Conservation (phyloP, 2,329 filamentous ascomycete genomes). For the Orbilia oligospora region DNA sequence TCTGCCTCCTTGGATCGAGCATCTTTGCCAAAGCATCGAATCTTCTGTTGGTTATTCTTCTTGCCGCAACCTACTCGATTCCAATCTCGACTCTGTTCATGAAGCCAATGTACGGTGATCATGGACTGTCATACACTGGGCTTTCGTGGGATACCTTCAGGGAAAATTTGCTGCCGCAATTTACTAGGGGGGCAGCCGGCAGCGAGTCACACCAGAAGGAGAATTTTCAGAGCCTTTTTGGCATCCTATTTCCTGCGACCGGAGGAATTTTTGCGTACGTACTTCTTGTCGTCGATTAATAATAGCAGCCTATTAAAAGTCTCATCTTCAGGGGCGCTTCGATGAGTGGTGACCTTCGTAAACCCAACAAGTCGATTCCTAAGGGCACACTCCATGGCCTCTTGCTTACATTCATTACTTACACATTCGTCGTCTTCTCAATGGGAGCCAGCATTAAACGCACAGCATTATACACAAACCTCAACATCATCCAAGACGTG, state of each 20-base stretch:
- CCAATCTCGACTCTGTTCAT: slow-evolving; percentile 81
- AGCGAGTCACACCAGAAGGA: slow-evolving; percentile 75
- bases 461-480: slow-evolving; percentile 79
- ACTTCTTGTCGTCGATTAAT: neutral
- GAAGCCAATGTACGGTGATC: slow-evolving; percentile 75
- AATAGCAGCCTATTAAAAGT: neutral
- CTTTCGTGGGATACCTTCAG: slow-evolving; percentile 78
- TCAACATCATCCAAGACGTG: slow-evolving; percentile 85
- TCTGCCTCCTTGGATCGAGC: slow-evolving; percentile 84
- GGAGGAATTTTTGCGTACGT: slow-evolving; percentile 73
- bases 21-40: slow-evolving; percentile 87
- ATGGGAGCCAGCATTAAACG: slow-evolving; percentile 83
- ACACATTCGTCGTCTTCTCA: slow-evolving; percentile 81
- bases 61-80: slow-evolving; percentile 83
- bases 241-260: slow-evolving; percentile 83
- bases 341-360: slow-evolving; percentile 88
- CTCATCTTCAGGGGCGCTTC: slow-evolving; percentile 74
- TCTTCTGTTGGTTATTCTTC: slow-evolving; percentile 78
- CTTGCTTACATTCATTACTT: slow-evolving; percentile 80
- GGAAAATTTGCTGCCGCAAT: slow-evolving; percentile 79
- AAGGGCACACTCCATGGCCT: slow-evolving; percentile 86
- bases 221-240: slow-evolving; percentile 86
- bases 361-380: slow-evolving; percentile 87
- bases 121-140: slow-evolving; percentile 83
- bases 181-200: slow-evolving; percentile 75